Percentiles rank a stretch among this genome's conserved stretches.
Conservation (phyloP, 148 eudicot genomes). For the Rhododendron vialii region DNA sequence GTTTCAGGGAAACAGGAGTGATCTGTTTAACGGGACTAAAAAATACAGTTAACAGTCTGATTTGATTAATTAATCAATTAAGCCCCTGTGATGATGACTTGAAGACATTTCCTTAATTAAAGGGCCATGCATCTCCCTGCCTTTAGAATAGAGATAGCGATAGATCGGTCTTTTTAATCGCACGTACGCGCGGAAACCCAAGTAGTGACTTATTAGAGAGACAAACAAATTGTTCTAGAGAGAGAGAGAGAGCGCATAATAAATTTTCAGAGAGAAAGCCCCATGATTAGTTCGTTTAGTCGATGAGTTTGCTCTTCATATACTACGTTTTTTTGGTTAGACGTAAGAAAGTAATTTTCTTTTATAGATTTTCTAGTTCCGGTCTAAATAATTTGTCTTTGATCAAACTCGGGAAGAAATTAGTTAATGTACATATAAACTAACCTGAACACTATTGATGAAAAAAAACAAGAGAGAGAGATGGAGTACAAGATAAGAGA, state of each 20-base stretch:
- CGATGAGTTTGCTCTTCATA: too few relatives aligned
- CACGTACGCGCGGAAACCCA: constrained; percentile 44
- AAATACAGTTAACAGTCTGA: neutral
- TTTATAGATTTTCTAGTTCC: too few relatives aligned
- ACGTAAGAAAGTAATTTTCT: too few relatives aligned
- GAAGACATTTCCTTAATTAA: constrained; percentile 4
- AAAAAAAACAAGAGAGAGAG: neutral
- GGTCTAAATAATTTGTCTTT: neutral
- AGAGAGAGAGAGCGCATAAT: neutral
- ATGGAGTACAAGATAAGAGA: neutral
- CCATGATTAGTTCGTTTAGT: too few relatives aligned
- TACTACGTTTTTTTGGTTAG: too few relatives aligned
- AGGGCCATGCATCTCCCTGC: constrained; percentile 13
- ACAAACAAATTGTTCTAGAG: constrained; percentile 27
- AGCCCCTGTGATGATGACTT: constrained; percentile 9
- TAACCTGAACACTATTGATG: neutral
- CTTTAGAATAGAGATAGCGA: constrained; percentile 29
- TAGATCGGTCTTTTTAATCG: constrained; percentile 38
- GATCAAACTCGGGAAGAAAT: neutral
- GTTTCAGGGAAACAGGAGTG: neutral
- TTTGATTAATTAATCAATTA: constrained; percentile 3
- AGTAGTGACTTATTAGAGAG: constrained; percentile 6
- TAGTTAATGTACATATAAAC: too few relatives aligned
- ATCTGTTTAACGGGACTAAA: neutral
- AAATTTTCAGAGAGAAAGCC: neutral